Evolutionary conservation across 2,329 filamentous ascomycete species (phyloP).

Genomic region (Sporothrix mexicana): DNA sequence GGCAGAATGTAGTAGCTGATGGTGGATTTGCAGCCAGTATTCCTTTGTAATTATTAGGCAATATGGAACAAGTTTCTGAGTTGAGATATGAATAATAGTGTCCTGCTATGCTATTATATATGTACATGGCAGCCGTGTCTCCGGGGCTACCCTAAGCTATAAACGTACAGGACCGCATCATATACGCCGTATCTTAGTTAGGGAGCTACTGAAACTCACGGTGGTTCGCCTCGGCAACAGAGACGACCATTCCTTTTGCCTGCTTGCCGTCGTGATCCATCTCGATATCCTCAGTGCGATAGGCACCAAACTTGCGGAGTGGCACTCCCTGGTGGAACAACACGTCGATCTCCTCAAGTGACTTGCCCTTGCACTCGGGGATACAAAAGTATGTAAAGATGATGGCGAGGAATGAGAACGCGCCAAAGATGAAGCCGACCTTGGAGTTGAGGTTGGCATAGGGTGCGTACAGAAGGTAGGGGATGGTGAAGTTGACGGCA

Average conservation of each 20-base stretch:
- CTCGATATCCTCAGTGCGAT: slow-evolving; percentile 3
- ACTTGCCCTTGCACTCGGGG: slow-evolving; percentile 53
- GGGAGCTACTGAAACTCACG: background rate
- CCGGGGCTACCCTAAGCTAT: too few relatives aligned
- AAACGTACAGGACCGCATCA: background rate
- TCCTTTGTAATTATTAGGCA: background rate
- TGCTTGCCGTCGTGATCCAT: background rate
- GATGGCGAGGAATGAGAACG: background rate
- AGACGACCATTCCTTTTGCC: background rate
- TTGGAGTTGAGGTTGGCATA: slow-evolving; percentile 47
- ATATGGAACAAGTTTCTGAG: too few relatives aligned
- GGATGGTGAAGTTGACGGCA: slow-evolving; percentile 44
- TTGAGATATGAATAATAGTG: too few relatives aligned
- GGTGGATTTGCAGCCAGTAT: background rate
- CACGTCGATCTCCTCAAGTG: slow-evolving; percentile 53
- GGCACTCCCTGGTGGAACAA: slow-evolving; percentile 44
- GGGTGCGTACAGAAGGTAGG: slow-evolving; percentile 46
- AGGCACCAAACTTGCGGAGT: slow-evolving; percentile 26
- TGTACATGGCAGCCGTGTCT: too few relatives aligned
- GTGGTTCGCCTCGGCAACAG: background rate
- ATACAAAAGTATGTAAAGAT: slow-evolving; percentile 44
- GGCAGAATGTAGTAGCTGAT: background rate
- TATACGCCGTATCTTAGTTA: too few relatives aligned
- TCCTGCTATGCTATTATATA: too few relatives aligned
- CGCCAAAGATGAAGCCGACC: slow-evolving; percentile 50